phyloP scores from a whole-genome alignment of 2,329 filamentous ascomycete genomes.

The Neopestalotiopsis sp. region DNA sequence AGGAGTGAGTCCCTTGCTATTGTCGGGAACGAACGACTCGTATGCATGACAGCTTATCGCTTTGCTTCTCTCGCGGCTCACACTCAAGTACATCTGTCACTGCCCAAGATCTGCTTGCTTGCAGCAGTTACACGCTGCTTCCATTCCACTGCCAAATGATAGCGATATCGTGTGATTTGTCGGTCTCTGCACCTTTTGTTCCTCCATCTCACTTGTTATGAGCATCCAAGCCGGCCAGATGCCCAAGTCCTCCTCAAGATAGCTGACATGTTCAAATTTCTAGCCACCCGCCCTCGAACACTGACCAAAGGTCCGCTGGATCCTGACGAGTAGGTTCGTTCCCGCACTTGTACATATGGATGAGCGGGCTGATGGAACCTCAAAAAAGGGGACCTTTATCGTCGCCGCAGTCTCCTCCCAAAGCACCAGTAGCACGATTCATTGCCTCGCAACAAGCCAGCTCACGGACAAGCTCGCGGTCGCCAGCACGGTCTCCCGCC shows the following conservation, averaged over 20 bases:
- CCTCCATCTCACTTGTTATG: not conserved
- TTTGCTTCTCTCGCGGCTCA: too few relatives aligned
- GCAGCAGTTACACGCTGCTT: too few relatives aligned
- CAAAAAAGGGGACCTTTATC: conserved; percentile 28
- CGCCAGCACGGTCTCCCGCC: conserved; percentile 25
- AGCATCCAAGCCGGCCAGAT: not conserved
- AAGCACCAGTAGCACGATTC: conserved; percentile 35
- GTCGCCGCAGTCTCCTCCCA: conserved; percentile 32
- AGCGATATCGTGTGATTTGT: not conserved
- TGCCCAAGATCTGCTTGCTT: too few relatives aligned
- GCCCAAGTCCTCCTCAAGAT: conserved; percentile 21
- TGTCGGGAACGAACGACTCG: not conserved
- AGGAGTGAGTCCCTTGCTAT: not conserved
- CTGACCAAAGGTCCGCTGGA: conserved; percentile 83
- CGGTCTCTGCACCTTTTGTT: too few relatives aligned
- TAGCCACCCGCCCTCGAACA: conserved; percentile 67
- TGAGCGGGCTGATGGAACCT: conserved; percentile 13
- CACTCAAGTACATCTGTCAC: too few relatives aligned
- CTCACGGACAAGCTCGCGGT: conserved; percentile 30
- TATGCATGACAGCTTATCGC: not conserved
- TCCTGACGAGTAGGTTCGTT: conserved; percentile 68
- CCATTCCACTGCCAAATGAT: not conserved
- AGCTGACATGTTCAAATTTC: conserved; percentile 32
- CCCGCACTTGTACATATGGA: conserved; percentile 19
- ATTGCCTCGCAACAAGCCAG: conserved; percentile 30